Evolutionary conservation across 192 early-diverging fungal genomes (phyloP), one percentile per base, ranked within the genome.

Genomic region (Linnemannia hyalina): DNA sequence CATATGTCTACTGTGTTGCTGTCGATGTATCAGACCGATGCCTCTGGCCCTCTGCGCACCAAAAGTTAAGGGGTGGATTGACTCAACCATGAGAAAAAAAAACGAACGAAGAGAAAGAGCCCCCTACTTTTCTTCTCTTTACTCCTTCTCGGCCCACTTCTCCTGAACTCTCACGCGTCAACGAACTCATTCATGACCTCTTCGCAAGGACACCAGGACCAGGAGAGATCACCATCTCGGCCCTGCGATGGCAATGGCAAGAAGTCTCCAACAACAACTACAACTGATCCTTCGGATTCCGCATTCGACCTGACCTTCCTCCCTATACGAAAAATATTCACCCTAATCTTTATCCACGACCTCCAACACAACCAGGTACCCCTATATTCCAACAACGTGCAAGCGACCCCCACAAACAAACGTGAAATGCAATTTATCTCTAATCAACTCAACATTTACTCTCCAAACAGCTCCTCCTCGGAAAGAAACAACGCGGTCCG

Each of bases 331-430:
- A 84, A 79, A 57, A 80, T 84, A 40, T 84, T 79, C 63, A 84
- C 82, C 4, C 54, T 84, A 41, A 84, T 84, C 65, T 84, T 84
- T 52, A 79, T 84, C 29, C 82, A 84, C 29, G 82, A 84, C 73
- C 49, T 74, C 42, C 29, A 70, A 35, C 57, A 72, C 9, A n/a
- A 84, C 36, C 82, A 78, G 82, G 82, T 84, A 78, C 42, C 47
- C 29, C 0, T 40, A 16, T 42, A 20, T 1, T 52, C 18, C 20
- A 20, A 52, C 49, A 52, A 22, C 18, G 22, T 20, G 3, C 49
- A 52, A 22, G 49, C 18, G 18, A 6, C 49, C 18, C 18, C 0
- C 16, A 20, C 49, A 52, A 18, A 52, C 49, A 52, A 52, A 0
- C 49, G 0, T 6, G 18, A 18, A 52, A 52, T 9, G 3, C 40